Evolutionary conservation across 2,329 filamentous ascomycete genomes (phyloP), one percentile per base, ranked within the genome.

Genomic region (Metarhizium rileyi): DNA sequence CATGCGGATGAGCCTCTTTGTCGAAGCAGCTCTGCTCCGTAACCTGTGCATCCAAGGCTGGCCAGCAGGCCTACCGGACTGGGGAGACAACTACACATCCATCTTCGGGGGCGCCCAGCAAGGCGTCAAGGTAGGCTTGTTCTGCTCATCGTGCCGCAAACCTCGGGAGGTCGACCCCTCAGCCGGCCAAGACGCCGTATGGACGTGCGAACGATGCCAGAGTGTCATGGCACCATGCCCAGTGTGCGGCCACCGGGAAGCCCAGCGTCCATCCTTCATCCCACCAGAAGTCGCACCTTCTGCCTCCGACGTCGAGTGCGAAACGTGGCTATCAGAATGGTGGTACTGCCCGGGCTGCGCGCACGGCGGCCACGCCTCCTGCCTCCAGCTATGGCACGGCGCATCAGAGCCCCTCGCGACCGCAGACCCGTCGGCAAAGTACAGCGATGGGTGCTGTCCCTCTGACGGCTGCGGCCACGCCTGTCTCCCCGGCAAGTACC

Each of bases 381-480:
- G 81, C 51, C 68, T 84, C 1, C 71, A 76, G 48, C 70, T 70
- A 2, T 84, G 81, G 81, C 80, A 84, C 60, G 69, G 69, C 0
- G 59, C 69, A 2, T 58, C 57, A 28, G 55, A 65, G 10, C 20
- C 50, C 30, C 55, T 57, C 18, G 55, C 59, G 26, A 50, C 50
- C 8, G 27, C 54, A 4, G 52, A 53, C 4, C 53, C 54, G 1
- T 54, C 60, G 1, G 53, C 57, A 27, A 64, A 65, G 22, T 69
- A 63, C 54, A 75, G 74, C 28, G 77, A 75, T 44, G 81, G 81
- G 0, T 81, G 75, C 61, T 84, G 81, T 54, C 80, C 81, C 2
- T 64, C 81, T n/a, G 79, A 83, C 53, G 80, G 81, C 0, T 84
- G 81, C 58, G 75, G 80, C 3, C 81, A 84, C 56, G 77, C 77